These are phyloP conservation scores for Striga hermonthica DNA, from an alignment of 305 asterid species.

Conservation along the genomic window DNA sequence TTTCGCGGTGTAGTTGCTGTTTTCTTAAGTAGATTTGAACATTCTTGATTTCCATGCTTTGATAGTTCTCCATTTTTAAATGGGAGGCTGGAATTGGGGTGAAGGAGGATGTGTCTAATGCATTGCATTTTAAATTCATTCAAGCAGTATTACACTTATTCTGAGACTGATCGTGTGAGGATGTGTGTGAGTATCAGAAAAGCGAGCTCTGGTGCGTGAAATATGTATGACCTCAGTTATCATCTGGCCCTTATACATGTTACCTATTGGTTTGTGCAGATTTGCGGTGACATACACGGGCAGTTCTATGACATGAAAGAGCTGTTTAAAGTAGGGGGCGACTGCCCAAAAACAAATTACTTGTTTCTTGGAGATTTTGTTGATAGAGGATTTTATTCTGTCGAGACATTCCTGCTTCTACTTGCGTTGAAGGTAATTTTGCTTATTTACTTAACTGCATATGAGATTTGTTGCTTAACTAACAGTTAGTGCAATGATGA, in stretches of 20 bases:
- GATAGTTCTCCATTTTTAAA: not conserved
- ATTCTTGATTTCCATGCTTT: not conserved
- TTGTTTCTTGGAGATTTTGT: constrained; percentile 98
- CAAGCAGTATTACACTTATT: not conserved
- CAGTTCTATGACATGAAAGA: constrained; percentile 99
- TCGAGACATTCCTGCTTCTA: constrained; percentile 92
- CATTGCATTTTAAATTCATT: not conserved
- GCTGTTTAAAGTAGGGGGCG: constrained; percentile 95
- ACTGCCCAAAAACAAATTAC: constrained; percentile 90
- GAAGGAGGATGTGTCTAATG: not conserved
- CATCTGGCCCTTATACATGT: constrained; percentile 21
- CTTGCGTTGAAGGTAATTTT: constrained; percentile 81
- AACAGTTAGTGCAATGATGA: constrained; percentile 40
- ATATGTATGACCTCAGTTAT: constrained; percentile 23
- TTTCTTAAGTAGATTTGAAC: not conserved
- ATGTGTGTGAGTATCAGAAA: not conserved
- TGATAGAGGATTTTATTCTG: constrained; percentile 95
- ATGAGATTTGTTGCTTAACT: constrained; percentile 27
- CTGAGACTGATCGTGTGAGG: constrained; percentile 1
- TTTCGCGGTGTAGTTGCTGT: not conserved
- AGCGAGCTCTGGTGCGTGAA: not conserved
- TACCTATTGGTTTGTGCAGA: constrained; percentile 44
- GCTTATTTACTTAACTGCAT: constrained; percentile 26
- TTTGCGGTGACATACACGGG: constrained; percentile 99
- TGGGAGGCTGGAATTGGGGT: constrained; percentile 3